Base-by-base conservation (phyloP, 2,329 filamentous ascomycete genomes). In the Anisogramma anomala region DNA sequence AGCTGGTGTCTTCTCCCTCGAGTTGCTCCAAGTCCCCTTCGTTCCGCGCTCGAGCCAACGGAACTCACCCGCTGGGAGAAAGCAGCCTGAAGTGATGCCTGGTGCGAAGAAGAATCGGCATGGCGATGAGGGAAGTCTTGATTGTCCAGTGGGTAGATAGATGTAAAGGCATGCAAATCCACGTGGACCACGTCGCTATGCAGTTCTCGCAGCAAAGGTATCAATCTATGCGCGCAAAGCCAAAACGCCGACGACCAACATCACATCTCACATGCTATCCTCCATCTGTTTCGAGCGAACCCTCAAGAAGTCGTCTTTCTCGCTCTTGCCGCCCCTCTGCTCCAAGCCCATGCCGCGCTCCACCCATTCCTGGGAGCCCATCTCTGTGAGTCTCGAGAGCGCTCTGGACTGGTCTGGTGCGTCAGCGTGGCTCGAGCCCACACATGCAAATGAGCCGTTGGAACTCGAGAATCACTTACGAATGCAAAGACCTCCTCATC, bases 401-500 rank as follows among this genome's bases (percentile, higher is more conserved):
- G 91, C 91, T 40, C 91, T 69, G 18, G 87, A 87, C 22, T 23
- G 22, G 5, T 23, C 6, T 5, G 22, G 9, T 23, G 9, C 6
- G 22, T 23, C 22, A 23, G 22, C 22, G 6, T 23, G 22, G 22
- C 22, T 23, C 6, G 9, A 23, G 5, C 22, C 9, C 22, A 23
- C 5, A 23, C 6, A 9, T 23, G 22, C 9, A 23, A 23, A 23
- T 6, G 5, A 23, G 5, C 6, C 22, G 5, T 23, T 23, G 22
- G 22, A 9, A 9, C 9, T 9, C 22, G 5, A 6, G 22, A 9
- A 6, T 5, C 22, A 23, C 22, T 23, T 9, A 23, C 22, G 67
- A 98, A 98, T 0, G 91, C 91, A 65, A 98, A 98, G 0, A 86
- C 76, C 63, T 98, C 91, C 65, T 98, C 91, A 44, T 95, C 91